Percentiles rank a stretch among this genome's conserved stretches.
These are phyloP conservation scores for Suillus luteus DNA, from an alignment of 768 basidiomycete genomes.

Conservation along the genomic window DNA sequence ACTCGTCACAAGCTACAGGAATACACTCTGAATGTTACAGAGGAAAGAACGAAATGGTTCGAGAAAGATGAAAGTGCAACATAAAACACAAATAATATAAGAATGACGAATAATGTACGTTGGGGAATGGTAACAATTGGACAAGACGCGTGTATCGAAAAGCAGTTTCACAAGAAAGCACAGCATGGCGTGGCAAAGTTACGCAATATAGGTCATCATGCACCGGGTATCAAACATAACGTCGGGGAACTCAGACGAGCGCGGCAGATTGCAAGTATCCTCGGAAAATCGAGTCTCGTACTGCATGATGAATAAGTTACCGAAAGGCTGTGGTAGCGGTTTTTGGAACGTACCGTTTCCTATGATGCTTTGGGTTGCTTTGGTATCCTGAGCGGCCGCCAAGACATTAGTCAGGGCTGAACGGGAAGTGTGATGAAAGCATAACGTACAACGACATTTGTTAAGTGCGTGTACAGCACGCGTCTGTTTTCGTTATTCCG, in stretches of 20 bases:
- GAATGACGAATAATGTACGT: constrained; percentile 5
- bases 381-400: constrained; percentile 60
- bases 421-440: neutral
- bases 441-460: constrained; percentile 69
- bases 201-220: neutral
- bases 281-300: constrained; percentile 75
- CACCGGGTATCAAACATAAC: constrained; percentile 1
- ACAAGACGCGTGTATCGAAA: neutral
- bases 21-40: neutral
- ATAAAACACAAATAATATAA: constrained; percentile 9
- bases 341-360: constrained; percentile 60
- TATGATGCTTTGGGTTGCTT: constrained; percentile 81
- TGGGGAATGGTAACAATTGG: neutral
- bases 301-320: constrained; percentile 34
- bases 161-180: constrained; percentile 8
- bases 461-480: constrained; percentile 81
- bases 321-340: neutral
- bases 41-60: no score
- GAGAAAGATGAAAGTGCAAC: neutral
- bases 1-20: neutral
- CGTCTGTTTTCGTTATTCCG: constrained; percentile 78
- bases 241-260: constrained; percentile 47
- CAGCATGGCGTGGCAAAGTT: neutral
- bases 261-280: constrained; percentile 74
- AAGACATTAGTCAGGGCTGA: constrained; percentile 10